Percentiles rank a stretch among this genome's conserved stretches.
phyloP scores from a whole-genome alignment of 805 yeast species.

The Wickerhamiella slavikovae region DNA sequence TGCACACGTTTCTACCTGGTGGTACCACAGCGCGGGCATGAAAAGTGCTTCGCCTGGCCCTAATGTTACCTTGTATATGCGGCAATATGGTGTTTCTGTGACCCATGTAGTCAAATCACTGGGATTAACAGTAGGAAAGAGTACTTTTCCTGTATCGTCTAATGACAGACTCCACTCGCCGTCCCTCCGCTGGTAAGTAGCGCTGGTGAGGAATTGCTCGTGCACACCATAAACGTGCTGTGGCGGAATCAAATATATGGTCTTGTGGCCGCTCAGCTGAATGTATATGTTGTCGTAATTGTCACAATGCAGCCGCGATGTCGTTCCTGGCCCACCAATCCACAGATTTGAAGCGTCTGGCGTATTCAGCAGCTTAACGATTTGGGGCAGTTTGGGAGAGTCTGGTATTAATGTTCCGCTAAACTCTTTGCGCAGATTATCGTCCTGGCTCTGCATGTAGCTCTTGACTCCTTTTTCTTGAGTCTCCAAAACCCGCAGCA shows the following conservation, averaged over 20 bases:
- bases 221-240: slow-evolving; percentile 13
- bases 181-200: slow-evolving; percentile 12
- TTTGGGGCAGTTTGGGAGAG: background rate
- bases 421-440: slow-evolving; percentile 16
- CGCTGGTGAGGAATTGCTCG: slow-evolving; percentile 15
- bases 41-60: slow-evolving; percentile 20
- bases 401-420: slow-evolving; percentile 1
- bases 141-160: slow-evolving; percentile 5
- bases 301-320: slow-evolving; percentile 19
- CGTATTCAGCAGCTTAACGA: slow-evolving; percentile 2
- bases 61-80: slow-evolving; percentile 14
- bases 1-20: slow-evolving; percentile 17
- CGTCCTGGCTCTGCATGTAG: slow-evolving; percentile 22
- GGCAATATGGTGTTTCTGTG: slow-evolving; percentile 5
- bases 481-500: slow-evolving; percentile 9
- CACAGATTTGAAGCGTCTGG: slow-evolving; percentile 22
- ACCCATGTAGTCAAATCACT: slow-evolving; percentile 7
- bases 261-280: slow-evolving; percentile 18
- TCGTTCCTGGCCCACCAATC: slow-evolving; percentile 17
- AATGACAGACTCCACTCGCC: too few species aligned
- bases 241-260: slow-evolving; percentile 19
- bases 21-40: slow-evolving; percentile 23
- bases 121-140: slow-evolving; percentile 20
- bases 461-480: slow-evolving; percentile 6
- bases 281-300: slow-evolving; percentile 21